These are phyloP conservation scores for Penicillium sp. DNA, from an alignment of 2,329 filamentous ascomycete genomes.

Conservation along the genomic window DNA sequence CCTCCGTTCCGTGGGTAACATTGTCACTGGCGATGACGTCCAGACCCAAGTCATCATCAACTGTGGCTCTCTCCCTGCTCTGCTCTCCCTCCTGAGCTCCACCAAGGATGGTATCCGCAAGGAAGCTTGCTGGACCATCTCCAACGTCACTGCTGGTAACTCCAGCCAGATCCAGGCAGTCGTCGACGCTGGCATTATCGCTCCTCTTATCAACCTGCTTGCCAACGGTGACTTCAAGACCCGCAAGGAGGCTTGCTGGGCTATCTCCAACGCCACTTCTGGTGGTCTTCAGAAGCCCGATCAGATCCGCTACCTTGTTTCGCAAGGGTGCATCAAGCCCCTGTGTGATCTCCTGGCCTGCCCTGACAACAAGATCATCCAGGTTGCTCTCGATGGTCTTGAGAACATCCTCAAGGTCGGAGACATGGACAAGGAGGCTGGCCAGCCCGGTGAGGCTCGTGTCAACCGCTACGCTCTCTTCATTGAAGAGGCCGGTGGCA, in stretches of 20 bases:
- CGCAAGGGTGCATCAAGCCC: constrained; percentile 94
- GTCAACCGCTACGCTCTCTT: constrained; percentile 98
- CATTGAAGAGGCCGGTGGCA: constrained; percentile 97
- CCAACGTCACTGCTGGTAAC: constrained; percentile 97
- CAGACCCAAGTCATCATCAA: constrained; percentile 99
- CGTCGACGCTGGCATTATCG: constrained; percentile 94
- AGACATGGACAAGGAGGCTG: constrained; percentile 93
- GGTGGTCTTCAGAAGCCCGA: constrained; percentile 98
- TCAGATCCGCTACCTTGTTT: constrained; percentile 92
- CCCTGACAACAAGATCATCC: constrained; percentile 99
- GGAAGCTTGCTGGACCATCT: constrained; percentile 99
- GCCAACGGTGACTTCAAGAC: constrained; percentile 99
- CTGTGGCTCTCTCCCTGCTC: constrained; percentile 85
- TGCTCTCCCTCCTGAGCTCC: constrained; percentile 91
- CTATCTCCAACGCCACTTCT: constrained; percentile 96
- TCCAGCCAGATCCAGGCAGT: constrained; percentile 96
- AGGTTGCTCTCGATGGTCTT: constrained; percentile 93
- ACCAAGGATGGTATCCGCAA: constrained; percentile 99
- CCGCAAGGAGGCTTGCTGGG: constrained; percentile 98
- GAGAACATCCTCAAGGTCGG: constrained; percentile 99
- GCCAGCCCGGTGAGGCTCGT: constrained; percentile 47
- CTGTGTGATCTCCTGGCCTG: constrained; percentile 92
- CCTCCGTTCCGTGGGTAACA: constrained; percentile 95
- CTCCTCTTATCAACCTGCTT: constrained; percentile 90
- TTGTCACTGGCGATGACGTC: constrained; percentile 96